Conservation (phyloP, 1,139 yeast genomes). For the Suhomyces choctaworum region DNA sequence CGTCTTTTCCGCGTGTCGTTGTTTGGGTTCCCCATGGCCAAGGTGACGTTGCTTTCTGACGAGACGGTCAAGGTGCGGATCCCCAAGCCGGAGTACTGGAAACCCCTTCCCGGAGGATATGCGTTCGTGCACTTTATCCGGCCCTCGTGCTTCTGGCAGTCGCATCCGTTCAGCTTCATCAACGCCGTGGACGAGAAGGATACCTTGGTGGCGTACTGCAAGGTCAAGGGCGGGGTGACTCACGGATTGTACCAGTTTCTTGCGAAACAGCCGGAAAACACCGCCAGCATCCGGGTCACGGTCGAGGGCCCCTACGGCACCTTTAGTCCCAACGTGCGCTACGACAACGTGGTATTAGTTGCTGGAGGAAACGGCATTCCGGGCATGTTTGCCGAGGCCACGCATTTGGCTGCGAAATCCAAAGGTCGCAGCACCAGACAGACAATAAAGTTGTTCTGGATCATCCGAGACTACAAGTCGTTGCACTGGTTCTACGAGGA, state of each 20-base stretch:
- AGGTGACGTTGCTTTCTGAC: conserved; percentile 19
- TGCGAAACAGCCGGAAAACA: conserved; percentile 15
- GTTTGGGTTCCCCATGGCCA: conserved; percentile 22
- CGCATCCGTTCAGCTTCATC: conserved; percentile 24
- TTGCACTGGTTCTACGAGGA: conserved; percentile 55
- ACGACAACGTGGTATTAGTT: conserved; percentile 19
- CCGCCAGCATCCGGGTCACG: conserved; percentile 29
- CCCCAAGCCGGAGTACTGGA: conserved; percentile 20
- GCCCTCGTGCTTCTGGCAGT: conserved; percentile 24
- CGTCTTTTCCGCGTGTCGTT: conserved; percentile 31
- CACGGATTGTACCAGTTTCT: conserved; percentile 18
- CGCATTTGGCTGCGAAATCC: conserved; percentile 22
- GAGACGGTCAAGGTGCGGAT: conserved; percentile 21
- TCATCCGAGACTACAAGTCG: conserved; percentile 41
- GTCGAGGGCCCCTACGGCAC: conserved; percentile 62
- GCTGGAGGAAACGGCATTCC: conserved; percentile 81
- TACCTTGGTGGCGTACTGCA: conserved; percentile 21
- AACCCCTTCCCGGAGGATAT: conserved; percentile 18
- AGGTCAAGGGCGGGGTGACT: conserved; percentile 25
- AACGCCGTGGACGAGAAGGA: conserved; percentile 16
- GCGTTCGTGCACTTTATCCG: conserved; percentile 22
- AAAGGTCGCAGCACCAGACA: conserved; percentile 1
- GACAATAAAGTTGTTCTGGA: conserved; percentile 34
- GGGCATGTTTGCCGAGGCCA: conserved; percentile 35
- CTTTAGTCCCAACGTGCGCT: conserved; percentile 17